phyloP scores from a whole-genome alignment of 352 stramenopile species.

The Pythium phragmitis region DNA sequence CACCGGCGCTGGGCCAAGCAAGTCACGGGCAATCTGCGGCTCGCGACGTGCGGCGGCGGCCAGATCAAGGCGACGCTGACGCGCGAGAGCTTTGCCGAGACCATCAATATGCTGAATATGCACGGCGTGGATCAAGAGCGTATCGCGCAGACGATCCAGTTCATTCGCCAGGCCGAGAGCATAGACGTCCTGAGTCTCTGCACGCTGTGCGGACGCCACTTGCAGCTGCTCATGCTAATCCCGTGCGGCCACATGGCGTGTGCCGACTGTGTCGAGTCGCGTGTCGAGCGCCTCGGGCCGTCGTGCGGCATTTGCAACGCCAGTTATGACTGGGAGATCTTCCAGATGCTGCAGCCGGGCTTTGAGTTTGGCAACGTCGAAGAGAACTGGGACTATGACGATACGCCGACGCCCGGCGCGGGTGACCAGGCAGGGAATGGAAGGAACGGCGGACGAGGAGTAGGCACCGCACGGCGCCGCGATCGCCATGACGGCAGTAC shows the following conservation, averaged over 20 bases:
- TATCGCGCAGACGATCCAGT: conserved; percentile 41
- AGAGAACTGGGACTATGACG: conserved; percentile 31
- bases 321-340: conserved; percentile 83
- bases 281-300: conserved; percentile 46
- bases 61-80: conserved; percentile 47
- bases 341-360: conserved; percentile 86
- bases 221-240: conserved; percentile 90
- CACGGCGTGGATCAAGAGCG: conserved; percentile 45
- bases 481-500: conserved; percentile 19
- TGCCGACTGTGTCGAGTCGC: conserved; percentile 89
- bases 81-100: conserved; percentile 45
- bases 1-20: conserved; percentile 61
- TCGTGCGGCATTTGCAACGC: conserved; percentile 55
- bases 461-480: background rate
- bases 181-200: conserved; percentile 61
- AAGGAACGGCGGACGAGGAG: background rate
- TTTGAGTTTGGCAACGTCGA: conserved; percentile 62
- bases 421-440: background rate
- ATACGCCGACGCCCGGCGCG: background rate
- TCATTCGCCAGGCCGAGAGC: conserved; percentile 51
- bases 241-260: conserved; percentile 92
- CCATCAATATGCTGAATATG: conserved; percentile 48
- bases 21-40: conserved; percentile 60
- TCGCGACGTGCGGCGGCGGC: conserved; percentile 54
- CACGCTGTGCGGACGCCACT: conserved; percentile 71